Base-by-base conservation (phyloP, 495 filamentous ascomycete genomes). In the Neurospora pannonica region DNA sequence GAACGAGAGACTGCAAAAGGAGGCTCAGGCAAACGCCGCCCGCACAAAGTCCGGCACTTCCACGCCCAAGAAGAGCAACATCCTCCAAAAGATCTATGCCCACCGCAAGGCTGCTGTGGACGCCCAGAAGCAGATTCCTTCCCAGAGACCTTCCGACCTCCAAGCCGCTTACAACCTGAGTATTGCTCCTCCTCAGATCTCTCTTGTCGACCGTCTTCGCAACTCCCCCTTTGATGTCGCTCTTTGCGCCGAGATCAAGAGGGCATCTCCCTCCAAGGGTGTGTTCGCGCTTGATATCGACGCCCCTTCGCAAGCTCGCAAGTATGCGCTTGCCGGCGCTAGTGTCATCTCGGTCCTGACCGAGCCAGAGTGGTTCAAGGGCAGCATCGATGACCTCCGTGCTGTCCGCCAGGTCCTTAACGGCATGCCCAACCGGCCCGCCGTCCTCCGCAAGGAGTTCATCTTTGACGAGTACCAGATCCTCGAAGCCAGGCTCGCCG, bases 401-500 rank as follows among this genome's bases (percentile, higher is more conserved):
- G 89, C 91, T 72, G 96, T 97, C 37, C 90, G 96, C 15, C 93
- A 94, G 80, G 93, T 92, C 60, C 85, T 99, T 19, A 90, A 94
- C 76, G 93, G 92, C 13, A 93, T 98, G 89, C 90, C 92, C 0
- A 96, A 98, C 81, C 88, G 96, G 46, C 96, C 96, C 5, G 96
- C 95, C 10, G 87, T 99, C 7, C 85, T 99, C 24, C 89, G 97
- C 8, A 99, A 99, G 80, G 96, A 99, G 71, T 99, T 99, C 78
- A 90, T 99, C 54, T 98, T 99, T 78, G 94, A 98, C 21, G 94
- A 98, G 79, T 99, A 98, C 81, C 96, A 99, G 81, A 98, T 99
- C 72, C 85, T 99, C 38, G 96, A 99, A 82, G 96, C 97, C 9
- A 87, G 97, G 34, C 84, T 99, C 48, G 94, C 95, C 3, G 96